A percentile compares a stretch with the other conserved stretches of the same genome.
These are phyloP conservation scores for Discostella stelligeroides DNA, from an alignment of 108 stramenopile species.

Conservation along the genomic window DNA sequence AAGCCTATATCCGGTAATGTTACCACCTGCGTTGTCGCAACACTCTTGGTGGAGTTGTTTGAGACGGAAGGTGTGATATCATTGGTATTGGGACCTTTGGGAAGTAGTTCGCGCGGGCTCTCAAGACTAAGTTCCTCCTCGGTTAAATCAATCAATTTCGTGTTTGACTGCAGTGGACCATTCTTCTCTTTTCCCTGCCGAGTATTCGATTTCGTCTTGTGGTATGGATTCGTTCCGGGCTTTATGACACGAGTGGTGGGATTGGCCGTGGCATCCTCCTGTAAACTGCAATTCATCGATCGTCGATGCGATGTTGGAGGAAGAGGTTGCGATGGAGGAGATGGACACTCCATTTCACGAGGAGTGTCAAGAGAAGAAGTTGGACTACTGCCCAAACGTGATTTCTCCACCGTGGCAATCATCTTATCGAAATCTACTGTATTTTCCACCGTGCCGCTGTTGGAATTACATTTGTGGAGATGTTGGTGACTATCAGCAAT, in stretches of 20 bases:
- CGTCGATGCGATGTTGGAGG: no score
- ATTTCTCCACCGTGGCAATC: neutral
- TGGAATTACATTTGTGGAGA: slow-evolving; percentile 8
- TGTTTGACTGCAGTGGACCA: no score
- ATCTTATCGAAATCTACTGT: neutral
- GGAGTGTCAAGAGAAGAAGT: slow-evolving; percentile 13
- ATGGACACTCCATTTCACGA: neutral
- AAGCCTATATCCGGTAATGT: slow-evolving; percentile 16
- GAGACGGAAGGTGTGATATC: neutral
- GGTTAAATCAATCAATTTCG: no score
- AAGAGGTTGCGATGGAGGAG: neutral
- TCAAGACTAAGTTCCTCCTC: no score
- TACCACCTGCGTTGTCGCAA: slow-evolving; percentile 5
- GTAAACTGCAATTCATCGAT: no score
- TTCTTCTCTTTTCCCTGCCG: no score
- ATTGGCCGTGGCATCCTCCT: no score
- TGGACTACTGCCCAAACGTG: neutral
- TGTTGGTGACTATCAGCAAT: no score
- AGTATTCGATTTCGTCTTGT: no score
- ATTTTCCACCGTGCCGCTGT: neutral
- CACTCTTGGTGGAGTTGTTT: neutral
- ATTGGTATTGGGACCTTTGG: neutral
- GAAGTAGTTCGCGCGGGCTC: no score
- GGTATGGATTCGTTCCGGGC: no score
- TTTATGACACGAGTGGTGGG: no score